A percentile compares a stretch with the other conserved stretches of the same genome.
phyloP scores from a whole-genome alignment of 2,329 filamentous ascomycete species.

The Alternaria brassicae region DNA sequence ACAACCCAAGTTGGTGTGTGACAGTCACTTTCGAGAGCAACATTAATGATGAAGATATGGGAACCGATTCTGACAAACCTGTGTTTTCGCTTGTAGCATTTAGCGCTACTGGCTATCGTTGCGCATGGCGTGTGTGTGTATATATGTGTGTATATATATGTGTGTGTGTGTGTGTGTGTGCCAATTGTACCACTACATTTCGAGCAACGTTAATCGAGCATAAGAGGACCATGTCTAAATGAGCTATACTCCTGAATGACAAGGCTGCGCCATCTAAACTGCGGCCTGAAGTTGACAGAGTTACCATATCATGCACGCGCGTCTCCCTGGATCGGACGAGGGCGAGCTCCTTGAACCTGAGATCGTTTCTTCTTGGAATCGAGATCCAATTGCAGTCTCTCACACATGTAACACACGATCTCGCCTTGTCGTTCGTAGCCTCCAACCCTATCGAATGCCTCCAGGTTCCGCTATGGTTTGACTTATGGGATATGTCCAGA shows the following conservation, averaged over 20 bases:
- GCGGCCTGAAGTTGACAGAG: background rate
- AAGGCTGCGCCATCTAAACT: background rate
- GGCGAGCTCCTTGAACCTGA: background rate
- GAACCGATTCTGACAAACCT: background rate
- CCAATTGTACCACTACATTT: background rate
- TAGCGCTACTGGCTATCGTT: background rate
- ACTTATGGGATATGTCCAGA: too few species aligned
- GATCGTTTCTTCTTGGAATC: background rate
- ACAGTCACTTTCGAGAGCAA: background rate
- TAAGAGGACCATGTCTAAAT: background rate
- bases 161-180: too few species aligned
- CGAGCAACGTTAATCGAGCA: background rate
- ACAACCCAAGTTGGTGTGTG: background rate
- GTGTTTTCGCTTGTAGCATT: background rate
- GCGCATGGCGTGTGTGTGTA: too few species aligned
- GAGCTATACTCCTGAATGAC: background rate
- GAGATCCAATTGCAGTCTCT: background rate
- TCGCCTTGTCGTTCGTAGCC: background rate
- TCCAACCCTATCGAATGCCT: background rate
- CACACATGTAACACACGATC: background rate
- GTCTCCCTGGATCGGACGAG: background rate
- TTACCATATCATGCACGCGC: background rate
- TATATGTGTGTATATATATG: too few species aligned
- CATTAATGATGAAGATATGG: background rate
- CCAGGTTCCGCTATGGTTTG: background rate